A percentile compares a stretch with the other conserved stretches of the same genome.
These are phyloP conservation scores for Aspergillus sp. DNA, from an alignment of 2,329 filamentous ascomycete genomes.

Conservation along the genomic window DNA sequence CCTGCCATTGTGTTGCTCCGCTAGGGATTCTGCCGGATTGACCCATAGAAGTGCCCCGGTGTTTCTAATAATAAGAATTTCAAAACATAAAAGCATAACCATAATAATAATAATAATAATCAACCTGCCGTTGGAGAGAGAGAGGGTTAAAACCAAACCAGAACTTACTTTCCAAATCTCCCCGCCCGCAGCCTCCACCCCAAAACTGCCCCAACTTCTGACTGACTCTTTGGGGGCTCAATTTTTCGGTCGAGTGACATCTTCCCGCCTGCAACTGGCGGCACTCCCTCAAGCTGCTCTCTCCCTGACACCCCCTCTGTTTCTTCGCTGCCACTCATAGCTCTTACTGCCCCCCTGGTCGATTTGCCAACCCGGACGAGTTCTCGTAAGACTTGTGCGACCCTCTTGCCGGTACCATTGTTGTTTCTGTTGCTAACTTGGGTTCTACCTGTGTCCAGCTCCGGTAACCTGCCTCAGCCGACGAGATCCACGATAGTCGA, in stretches of 20 bases:
- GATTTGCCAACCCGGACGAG: neutral
- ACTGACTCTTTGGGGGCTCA: neutral
- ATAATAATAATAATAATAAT: neutral
- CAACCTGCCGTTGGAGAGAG: neutral
- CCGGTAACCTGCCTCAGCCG: constrained; percentile 3
- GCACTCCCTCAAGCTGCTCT: neutral
- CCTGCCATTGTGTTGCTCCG: neutral
- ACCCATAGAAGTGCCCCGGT: neutral
- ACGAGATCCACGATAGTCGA: neutral
- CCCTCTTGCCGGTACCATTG: neutral
- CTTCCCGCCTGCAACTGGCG: neutral
- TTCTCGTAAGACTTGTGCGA: constrained; percentile 7
- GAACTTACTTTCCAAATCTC: neutral
- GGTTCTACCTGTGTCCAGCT: constrained; percentile 4
- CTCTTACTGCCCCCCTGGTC: neutral
- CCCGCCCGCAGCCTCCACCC: neutral
- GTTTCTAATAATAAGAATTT: neutral
- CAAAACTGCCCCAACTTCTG: neutral
- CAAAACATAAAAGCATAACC: neutral
- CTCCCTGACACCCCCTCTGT: neutral
- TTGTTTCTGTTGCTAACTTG: constrained; percentile 8
- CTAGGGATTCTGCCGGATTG: neutral
- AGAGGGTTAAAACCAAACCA: neutral
- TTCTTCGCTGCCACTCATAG: neutral
- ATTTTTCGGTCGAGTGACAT: neutral